Percentiles rank a stretch among this genome's conserved stretches.
phyloP scores from a whole-genome alignment of 2,329 filamentous ascomycete species.

The Claviceps pusilla region DNA sequence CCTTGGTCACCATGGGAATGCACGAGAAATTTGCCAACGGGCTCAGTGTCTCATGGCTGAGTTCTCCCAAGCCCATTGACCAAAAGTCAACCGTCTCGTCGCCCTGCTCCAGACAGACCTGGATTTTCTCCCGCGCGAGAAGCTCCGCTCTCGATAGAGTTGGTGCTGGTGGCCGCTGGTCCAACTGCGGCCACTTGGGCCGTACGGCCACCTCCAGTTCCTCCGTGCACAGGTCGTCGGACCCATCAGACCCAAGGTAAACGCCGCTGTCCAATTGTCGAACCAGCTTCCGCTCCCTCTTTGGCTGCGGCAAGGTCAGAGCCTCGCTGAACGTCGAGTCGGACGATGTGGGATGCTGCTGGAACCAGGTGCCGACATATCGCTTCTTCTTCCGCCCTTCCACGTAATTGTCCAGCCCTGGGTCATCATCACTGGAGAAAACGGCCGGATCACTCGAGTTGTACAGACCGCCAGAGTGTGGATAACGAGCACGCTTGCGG shows the following conservation, averaged over 20 bases:
- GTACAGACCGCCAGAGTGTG: conserved; percentile 19
- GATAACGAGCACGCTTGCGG: conserved; percentile 23
- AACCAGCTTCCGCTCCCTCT: conserved; percentile 31
- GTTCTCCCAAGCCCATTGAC: conserved; percentile 34
- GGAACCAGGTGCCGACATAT: conserved; percentile 54
- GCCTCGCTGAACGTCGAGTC: conserved; percentile 32
- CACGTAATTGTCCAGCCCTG: conserved; percentile 49
- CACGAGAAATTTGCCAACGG: conserved; percentile 40
- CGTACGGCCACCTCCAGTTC: conserved; percentile 17
- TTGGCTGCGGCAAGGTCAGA: conserved; percentile 23
- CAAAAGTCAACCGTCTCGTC: conserved; percentile 47
- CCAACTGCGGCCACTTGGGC: conserved; percentile 24
- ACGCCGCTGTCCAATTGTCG: conserved; percentile 55
- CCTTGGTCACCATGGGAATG: conserved; percentile 38
- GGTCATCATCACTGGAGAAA: conserved; percentile 60
- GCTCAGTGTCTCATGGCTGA: conserved; percentile 42
- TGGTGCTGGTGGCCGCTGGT: conserved; percentile 13
- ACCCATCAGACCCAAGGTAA: conserved; percentile 48
- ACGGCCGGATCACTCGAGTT: conserved; percentile 57
- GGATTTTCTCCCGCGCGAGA: conserved; percentile 30
- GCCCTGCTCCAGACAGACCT: conserved; percentile 40
- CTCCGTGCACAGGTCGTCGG: conserved; percentile 23
- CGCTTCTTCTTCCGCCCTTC: conserved; percentile 43
- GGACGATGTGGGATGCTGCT: conserved; percentile 38
- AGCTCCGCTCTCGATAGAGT: conserved; percentile 27